Percentiles rank a stretch among this genome's conserved stretches.
These are phyloP conservation scores for Sporothrix luriei DNA, from an alignment of 2,329 filamentous ascomycete genomes.

Conservation along the genomic window DNA sequence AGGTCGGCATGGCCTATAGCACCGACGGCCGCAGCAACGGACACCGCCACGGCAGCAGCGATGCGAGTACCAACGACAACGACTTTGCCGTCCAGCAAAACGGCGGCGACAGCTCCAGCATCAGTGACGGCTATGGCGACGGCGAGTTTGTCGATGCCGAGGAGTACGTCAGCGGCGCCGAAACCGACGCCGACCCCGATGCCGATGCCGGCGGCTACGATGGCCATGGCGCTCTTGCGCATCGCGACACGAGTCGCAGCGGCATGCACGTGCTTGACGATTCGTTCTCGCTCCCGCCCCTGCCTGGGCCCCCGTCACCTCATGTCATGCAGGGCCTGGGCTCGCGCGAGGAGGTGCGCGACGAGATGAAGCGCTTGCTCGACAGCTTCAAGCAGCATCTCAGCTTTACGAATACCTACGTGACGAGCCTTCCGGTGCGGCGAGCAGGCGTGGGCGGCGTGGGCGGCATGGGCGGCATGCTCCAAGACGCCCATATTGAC, in stretches of 20 bases:
- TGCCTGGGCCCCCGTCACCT: conserved; percentile 46
- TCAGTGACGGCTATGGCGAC: conserved; percentile 13
- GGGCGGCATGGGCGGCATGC: conserved; percentile 7
- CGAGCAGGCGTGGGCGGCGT: conserved; percentile 43
- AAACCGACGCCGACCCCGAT: background rate
- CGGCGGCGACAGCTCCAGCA: conserved; percentile 15
- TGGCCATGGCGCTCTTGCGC: no score
- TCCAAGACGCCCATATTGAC: conserved; percentile 29
- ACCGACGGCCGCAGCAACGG: conserved; percentile 23
- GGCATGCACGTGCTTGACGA: conserved; percentile 13
- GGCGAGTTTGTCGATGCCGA: conserved; percentile 7
- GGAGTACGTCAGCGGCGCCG: conserved; percentile 18
- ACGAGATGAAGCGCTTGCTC: conserved; percentile 48
- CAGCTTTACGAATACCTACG: conserved; percentile 40
- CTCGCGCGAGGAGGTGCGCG: conserved; percentile 42
- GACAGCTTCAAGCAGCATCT: conserved; percentile 44
- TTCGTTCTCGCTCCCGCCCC: conserved; percentile 31
- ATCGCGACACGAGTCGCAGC: background rate
- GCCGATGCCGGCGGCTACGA: background rate
- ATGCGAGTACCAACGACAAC: background rate
- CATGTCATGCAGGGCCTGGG: conserved; percentile 51
- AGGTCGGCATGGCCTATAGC: conserved; percentile 29
- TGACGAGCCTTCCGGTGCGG: conserved; percentile 40
- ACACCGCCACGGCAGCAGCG: background rate
- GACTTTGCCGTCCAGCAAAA: background rate